Percentiles rank a stretch among this genome's conserved stretches.
Evolutionary conservation across 2,329 filamentous ascomycete species (phyloP).

Genomic region (Hypoxylon sp.): DNA sequence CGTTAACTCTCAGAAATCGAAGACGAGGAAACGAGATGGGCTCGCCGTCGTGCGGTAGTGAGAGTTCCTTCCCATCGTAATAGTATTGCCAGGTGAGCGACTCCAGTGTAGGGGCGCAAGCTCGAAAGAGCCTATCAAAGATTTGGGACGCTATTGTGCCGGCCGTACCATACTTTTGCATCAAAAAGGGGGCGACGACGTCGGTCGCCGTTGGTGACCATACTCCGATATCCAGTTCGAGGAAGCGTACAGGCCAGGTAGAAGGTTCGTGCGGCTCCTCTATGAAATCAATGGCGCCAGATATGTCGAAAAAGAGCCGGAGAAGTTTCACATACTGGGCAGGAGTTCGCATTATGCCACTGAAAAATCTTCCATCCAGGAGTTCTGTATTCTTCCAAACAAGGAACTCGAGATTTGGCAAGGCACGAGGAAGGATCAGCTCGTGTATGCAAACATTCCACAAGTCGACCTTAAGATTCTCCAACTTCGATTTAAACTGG

Average conservation of each 20-base stretch:
- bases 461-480: too few relatives aligned
- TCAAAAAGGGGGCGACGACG: too few relatives aligned
- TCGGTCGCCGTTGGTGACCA: neutral
- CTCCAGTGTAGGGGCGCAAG: constrained; percentile 15
- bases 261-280: neutral
- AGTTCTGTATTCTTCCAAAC: neutral
- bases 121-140: constrained; percentile 4
- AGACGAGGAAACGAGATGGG: constrained; percentile 7
- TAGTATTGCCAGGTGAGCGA: neutral
- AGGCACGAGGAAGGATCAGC: neutral
- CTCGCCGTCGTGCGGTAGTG: neutral
- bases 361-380: neutral
- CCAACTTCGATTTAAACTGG: neutral
- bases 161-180: neutral
- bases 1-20: neutral
- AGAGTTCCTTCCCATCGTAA: neutral
- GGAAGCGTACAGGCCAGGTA: neutral
- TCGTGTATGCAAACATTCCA: too few relatives aligned
- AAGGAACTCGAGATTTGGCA: constrained; percentile 11
- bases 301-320: neutral
- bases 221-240: neutral
- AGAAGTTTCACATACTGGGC: neutral
- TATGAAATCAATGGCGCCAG: neutral
- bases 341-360: neutral
- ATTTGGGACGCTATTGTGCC: neutral